Conservation (phyloP, 2,329 filamentous ascomycete species). For the Pyrenochaeta sp. region DNA sequence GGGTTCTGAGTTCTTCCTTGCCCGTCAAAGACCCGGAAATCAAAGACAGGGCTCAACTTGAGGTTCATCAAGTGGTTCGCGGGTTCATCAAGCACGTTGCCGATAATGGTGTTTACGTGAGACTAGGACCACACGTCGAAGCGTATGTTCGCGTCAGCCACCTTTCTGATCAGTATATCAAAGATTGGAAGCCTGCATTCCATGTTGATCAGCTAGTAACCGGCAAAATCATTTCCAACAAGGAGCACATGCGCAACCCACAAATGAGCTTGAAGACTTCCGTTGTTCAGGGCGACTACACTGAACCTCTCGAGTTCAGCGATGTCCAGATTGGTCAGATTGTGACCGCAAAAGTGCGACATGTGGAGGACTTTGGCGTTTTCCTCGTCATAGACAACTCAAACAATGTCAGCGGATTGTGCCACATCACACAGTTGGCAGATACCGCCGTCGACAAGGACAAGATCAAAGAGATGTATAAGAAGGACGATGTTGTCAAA, state of each 20-base stretch:
- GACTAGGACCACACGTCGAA: slow-evolving; percentile 80
- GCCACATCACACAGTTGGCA: slow-evolving; percentile 91
- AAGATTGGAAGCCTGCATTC: slow-evolving; percentile 93
- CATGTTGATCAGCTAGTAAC: slow-evolving; percentile 89
- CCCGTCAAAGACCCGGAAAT: slow-evolving; percentile 84
- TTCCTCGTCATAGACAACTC: slow-evolving; percentile 92
- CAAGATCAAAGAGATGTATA: slow-evolving; percentile 89
- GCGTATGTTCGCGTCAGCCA: slow-evolving; percentile 87
- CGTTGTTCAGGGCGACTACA: slow-evolving; percentile 79
- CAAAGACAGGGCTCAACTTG: slow-evolving; percentile 71
- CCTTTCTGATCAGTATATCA: slow-evolving; percentile 87
- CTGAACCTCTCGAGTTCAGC: slow-evolving; percentile 73
- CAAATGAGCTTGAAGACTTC: slow-evolving; percentile 90
- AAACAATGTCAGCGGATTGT: slow-evolving; percentile 87
- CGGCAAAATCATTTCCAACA: slow-evolving; percentile 79
- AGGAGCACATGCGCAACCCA: slow-evolving; percentile 72
- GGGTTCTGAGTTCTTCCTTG: slow-evolving; percentile 84
- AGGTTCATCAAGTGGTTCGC: slow-evolving; percentile 79
- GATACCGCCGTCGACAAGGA: slow-evolving; percentile 82
- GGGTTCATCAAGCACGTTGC: slow-evolving; percentile 92
- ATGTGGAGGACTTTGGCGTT: slow-evolving; percentile 93
- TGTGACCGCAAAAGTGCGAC: slow-evolving; percentile 88
- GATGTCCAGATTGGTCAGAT: slow-evolving; percentile 81
- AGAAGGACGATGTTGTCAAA: slow-evolving; percentile 91
- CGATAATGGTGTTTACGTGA: slow-evolving; percentile 88